Evolutionary conservation across 2,329 filamentous ascomycete species (phyloP).

Genomic region (Aspergillus japonicus): DNA sequence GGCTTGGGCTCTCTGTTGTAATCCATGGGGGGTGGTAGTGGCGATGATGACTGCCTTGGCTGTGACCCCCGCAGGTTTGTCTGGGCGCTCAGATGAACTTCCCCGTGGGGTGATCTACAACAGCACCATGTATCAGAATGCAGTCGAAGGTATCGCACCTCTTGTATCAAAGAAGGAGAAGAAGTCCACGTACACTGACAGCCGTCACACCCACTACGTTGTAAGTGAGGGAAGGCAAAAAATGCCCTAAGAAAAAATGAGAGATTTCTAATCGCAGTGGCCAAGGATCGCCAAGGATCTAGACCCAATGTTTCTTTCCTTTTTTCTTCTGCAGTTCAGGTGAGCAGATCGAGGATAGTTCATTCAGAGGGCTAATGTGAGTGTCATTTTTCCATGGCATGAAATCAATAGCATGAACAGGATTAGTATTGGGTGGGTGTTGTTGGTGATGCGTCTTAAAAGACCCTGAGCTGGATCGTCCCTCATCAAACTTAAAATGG

Average conservation of each 20-base stretch:
- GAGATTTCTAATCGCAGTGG: neutral
- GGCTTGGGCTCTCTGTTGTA: slow-evolving; percentile 7
- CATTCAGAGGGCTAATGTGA: neutral
- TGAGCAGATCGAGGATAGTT: neutral
- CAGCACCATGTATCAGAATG: neutral
- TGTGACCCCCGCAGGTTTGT: neutral
- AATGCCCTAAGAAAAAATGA: neutral
- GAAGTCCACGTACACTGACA: neutral
- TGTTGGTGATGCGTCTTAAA: neutral
- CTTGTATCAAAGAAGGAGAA: neutral
- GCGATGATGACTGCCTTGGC: neutral
- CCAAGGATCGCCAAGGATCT: slow-evolving; percentile 7
- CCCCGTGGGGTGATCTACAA: neutral
- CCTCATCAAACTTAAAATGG: neutral
- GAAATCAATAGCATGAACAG: neutral
- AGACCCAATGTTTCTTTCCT: neutral
- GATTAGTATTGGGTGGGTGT: neutral
- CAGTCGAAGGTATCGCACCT: neutral
- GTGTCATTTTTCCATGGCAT: neutral
- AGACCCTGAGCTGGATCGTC: neutral
- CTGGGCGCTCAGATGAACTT: neutral
- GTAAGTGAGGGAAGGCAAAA: neutral
- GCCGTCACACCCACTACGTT: neutral
- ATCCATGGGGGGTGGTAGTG: neutral
- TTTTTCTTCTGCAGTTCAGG: neutral